A percentile compares a stretch with the other conserved stretches of the same genome.
These are phyloP conservation scores for Phaffomyces thermotolerans DNA, from an alignment of 805 yeast genomes.

Conservation along the genomic window DNA sequence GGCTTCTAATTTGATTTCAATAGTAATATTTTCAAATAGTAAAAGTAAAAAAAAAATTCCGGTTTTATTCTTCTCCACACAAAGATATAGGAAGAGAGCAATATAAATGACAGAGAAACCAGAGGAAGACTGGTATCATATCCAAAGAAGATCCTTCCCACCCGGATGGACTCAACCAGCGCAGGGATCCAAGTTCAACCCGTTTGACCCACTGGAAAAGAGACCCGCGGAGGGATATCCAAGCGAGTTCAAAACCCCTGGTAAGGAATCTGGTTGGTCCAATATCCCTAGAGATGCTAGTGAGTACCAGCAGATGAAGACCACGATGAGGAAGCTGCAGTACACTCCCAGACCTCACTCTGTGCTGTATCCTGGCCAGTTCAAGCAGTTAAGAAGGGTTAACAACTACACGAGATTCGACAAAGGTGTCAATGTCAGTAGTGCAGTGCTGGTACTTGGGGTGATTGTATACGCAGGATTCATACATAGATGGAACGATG, in stretches of 20 bases:
- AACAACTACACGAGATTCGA: slow-evolving; percentile 46
- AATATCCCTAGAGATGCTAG: slow-evolving; percentile 58
- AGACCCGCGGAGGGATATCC: slow-evolving; percentile 86
- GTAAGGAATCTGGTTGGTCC: slow-evolving; percentile 47
- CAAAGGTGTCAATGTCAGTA: slow-evolving; percentile 50
- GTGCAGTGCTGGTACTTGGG: slow-evolving; percentile 41
- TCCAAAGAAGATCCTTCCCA: slow-evolving; percentile 66
- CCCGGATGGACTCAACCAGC: slow-evolving; percentile 70
- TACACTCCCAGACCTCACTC: slow-evolving; percentile 76
- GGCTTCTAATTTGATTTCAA: neutral
- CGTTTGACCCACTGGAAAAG: slow-evolving; percentile 69
- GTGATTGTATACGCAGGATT: slow-evolving; percentile 56
- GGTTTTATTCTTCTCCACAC: too few species aligned
- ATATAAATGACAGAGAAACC: neutral
- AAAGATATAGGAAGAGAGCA: too few species aligned
- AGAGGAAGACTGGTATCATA: slow-evolving; percentile 15
- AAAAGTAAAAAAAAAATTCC: neutral
- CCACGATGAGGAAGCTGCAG: slow-evolving; percentile 65
- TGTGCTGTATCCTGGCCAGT: slow-evolving; percentile 71
- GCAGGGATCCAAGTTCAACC: slow-evolving; percentile 44
- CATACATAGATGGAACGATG: slow-evolving; percentile 81
- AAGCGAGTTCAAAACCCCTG: slow-evolving; percentile 67
- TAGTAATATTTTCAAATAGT: too few species aligned
- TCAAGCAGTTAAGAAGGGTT: slow-evolving; percentile 57
- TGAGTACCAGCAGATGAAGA: slow-evolving; percentile 59